Evolutionary conservation across 2,329 filamentous ascomycete species (phyloP), one percentile per base, ranked within the genome.

Genomic region (Colletotrichum sp.): DNA sequence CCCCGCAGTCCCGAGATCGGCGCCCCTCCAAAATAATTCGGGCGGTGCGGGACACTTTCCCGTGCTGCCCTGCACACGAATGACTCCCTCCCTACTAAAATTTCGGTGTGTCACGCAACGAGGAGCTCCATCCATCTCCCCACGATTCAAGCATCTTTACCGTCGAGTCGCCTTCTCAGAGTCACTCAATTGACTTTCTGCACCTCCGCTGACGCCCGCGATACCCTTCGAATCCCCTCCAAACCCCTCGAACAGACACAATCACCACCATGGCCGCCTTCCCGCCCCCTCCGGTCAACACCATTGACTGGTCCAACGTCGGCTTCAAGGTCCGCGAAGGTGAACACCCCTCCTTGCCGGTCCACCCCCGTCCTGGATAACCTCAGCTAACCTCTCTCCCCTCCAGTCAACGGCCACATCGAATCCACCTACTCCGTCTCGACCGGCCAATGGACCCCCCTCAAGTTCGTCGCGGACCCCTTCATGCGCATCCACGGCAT

Each of bases 321-420:
- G 96, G 96, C 83, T 99, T 99, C 90, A 93, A 93, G 82, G 93
- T 98, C 80, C 94, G 95, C 79, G 96, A 98, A 90, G 95, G 95
- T 95, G 85, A 81, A 87, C 55, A 64, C n/a, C 32, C 18, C 12
- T 24, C 39, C 18, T 44, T 44, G 0, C 9, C 39, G 39, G 18
- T 44, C 16, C 1, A 30, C 1, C 57, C 10, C 28, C 15, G 3
- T 15, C 10, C 28, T 32, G 1, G 28, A 44, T n/a, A 2, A 22
- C 32, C 32, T 32, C 12, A 8, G 44, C 71, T 77, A 64, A 77
- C 59, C 22, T 5, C 10, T 52, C 26, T 64, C 5, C 5, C 52
- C 15, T n/a, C 22, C 81, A 95, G 96, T 98, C 82, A 98, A 98
- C 82, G 96, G 96, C 81, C 96, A 99, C 87, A 93, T 99, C 84